Conservation (phyloP, 2,329 filamentous ascomycete genomes). For the Fusarium coffeatum region DNA sequence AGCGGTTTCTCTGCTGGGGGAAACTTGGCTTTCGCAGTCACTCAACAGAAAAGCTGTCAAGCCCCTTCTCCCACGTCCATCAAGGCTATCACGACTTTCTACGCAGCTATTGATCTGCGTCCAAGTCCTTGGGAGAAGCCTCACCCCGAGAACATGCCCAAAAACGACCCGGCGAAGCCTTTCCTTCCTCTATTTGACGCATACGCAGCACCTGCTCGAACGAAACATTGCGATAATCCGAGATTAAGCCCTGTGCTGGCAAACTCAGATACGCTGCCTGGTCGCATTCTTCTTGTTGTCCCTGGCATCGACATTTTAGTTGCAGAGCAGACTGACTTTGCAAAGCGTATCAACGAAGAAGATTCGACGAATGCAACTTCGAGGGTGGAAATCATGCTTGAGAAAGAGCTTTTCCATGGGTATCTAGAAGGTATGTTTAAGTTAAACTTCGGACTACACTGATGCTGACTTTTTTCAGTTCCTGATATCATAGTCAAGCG, state of each 20-base stretch:
- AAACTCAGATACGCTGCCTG: not conserved
- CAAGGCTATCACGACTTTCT: not conserved
- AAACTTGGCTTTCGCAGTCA: not conserved
- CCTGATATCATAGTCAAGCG: conserved; percentile 32
- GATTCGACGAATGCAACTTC: not conserved
- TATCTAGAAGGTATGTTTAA: conserved; percentile 42
- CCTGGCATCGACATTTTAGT: not conserved
- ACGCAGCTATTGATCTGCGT: not conserved
- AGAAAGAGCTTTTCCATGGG: conserved; percentile 46
- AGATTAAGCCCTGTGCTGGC: conserved; percentile 51
- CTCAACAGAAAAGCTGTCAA: not conserved
- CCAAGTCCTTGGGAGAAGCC: not conserved
- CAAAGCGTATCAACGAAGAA: not conserved
- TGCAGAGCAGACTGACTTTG: not conserved
- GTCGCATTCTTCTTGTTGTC: not conserved
- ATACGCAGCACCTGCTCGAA: not conserved
- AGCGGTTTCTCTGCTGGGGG: not conserved
- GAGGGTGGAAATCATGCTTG: conserved; percentile 30
- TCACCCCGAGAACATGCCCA: not conserved
- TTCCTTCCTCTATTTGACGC: not conserved
- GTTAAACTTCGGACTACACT: not conserved
- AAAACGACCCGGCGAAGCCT: not conserved
- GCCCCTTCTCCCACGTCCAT: not conserved
- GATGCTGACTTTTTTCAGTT: conserved; percentile 19
- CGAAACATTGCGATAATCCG: conserved; percentile 46